Evolutionary conservation across 2,329 filamentous ascomycete genomes (phyloP).

Genomic region (Myriosclerotinia curreyana): DNA sequence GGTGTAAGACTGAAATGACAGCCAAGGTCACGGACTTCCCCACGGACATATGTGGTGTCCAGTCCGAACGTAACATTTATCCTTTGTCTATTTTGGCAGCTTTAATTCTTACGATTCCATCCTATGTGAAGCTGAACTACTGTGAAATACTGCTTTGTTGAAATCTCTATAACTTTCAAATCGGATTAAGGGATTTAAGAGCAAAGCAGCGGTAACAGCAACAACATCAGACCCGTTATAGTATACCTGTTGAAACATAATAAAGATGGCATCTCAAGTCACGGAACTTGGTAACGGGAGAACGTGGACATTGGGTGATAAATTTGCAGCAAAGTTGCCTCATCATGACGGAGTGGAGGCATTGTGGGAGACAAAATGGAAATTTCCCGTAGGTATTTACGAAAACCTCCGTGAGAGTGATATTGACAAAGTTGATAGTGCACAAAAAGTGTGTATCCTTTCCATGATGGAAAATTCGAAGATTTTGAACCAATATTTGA

Average conservation of each 20-base stretch:
- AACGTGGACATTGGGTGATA: slow-evolving; percentile 21
- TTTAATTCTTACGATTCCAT: neutral
- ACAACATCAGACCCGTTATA: neutral
- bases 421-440: slow-evolving; percentile 41
- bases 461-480: slow-evolving; percentile 66
- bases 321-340: slow-evolving; percentile 22
- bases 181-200: neutral
- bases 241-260: neutral
- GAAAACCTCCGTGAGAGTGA: neutral
- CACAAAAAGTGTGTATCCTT: slow-evolving; percentile 64
- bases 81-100: neutral
- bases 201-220: neutral
- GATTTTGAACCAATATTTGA: slow-evolving; percentile 70
- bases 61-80: neutral
- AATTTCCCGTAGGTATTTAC: slow-evolving; percentile 52
- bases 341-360: slow-evolving; percentile 47
- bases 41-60: neutral
- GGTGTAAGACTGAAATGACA: no score
- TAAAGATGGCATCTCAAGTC: slow-evolving; percentile 8
- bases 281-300: slow-evolving; percentile 15
- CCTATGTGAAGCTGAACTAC: neutral
- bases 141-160: neutral
- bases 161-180: neutral
- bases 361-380: slow-evolving; percentile 77
- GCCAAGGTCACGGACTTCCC: slow-evolving; percentile 17